Conservation (phyloP, 768 basidiomycete genomes). For the Rubroboletus satanas region DNA sequence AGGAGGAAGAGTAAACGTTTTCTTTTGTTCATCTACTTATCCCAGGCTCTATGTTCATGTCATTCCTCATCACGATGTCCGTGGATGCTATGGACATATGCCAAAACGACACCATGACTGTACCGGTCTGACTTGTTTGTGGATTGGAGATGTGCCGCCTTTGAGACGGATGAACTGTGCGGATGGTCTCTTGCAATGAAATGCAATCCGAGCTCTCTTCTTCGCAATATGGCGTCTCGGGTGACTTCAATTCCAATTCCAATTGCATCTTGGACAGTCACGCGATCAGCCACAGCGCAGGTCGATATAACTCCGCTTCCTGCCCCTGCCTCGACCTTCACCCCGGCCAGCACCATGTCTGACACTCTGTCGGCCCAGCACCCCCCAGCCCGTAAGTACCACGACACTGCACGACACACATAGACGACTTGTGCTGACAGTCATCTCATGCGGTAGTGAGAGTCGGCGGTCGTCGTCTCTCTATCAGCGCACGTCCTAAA, state of each 20-base stretch:
- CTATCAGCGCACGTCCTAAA: constrained; percentile 40
- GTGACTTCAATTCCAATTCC: neutral
- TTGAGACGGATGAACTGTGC: neutral
- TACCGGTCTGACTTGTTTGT: constrained; percentile 3
- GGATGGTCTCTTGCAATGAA: neutral
- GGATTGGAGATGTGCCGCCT: neutral
- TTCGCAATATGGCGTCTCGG: neutral
- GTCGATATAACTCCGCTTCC: constrained; percentile 13
- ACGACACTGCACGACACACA: neutral
- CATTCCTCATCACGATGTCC: constrained; percentile 28
- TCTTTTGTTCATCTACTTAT: constrained; percentile 21
- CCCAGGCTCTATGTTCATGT: constrained; percentile 26
- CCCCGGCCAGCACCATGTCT: constrained; percentile 24
- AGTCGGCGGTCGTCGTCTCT: constrained; percentile 52
- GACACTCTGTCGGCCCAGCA: constrained; percentile 36
- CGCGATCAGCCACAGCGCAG: neutral
- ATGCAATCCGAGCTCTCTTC: neutral
- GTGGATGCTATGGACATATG: constrained; percentile 29
- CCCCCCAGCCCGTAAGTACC: constrained; percentile 45
- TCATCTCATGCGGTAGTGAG: constrained; percentile 22
- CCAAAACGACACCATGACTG: constrained; percentile 27
- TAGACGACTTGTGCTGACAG: neutral
- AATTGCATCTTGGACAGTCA: constrained; percentile 1
- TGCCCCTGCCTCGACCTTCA: neutral
- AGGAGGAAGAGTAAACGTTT: constrained; percentile 75